Conservation (phyloP, 495 filamentous ascomycete genomes). For the Neurospora hispaniola region DNA sequence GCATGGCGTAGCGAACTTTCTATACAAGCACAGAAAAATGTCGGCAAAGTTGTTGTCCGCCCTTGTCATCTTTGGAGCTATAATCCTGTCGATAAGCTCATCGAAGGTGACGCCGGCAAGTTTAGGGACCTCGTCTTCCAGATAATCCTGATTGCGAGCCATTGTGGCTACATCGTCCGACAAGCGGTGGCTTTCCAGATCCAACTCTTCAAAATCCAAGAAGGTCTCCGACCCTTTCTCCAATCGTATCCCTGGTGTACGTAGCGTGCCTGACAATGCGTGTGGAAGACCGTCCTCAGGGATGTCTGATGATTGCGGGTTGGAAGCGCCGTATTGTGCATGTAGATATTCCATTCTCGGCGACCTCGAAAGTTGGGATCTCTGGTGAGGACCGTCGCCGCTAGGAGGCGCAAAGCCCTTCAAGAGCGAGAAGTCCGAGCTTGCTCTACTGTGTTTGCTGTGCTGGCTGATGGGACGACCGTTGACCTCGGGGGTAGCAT, state of each 20-base stretch:
- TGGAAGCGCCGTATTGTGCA: slow-evolving; percentile 5
- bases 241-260: slow-evolving; percentile 33
- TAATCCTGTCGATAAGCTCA: slow-evolving; percentile 77
- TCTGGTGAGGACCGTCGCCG: slow-evolving; percentile 23
- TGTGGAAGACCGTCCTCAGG: slow-evolving; percentile 27
- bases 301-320: slow-evolving; percentile 13
- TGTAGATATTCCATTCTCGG: slow-evolving; percentile 21
- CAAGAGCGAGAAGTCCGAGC: slow-evolving; percentile 50
- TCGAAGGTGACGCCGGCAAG: slow-evolving; percentile 65
- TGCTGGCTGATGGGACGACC: slow-evolving; percentile 41
- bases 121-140: slow-evolving; percentile 37
- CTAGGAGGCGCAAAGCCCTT: slow-evolving; percentile 27
- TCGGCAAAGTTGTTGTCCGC: slow-evolving; percentile 74
- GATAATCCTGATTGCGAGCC: slow-evolving; percentile 41
- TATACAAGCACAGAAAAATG: slow-evolving; percentile 88
- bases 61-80: slow-evolving; percentile 72
- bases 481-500: slow-evolving; percentile 34
- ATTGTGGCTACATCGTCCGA: slow-evolving; percentile 52
- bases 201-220: slow-evolving; percentile 50
- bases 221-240: slow-evolving; percentile 40
- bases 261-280: slow-evolving; percentile 32
- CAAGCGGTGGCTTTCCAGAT: slow-evolving; percentile 41
- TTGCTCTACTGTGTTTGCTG: slow-evolving; percentile 51
- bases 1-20: slow-evolving; percentile 78
- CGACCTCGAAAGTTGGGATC: slow-evolving; percentile 18